phyloP scores from a whole-genome alignment of 192 early-diverging fungal genomes.

The Gaertneriomyces sp. region DNA sequence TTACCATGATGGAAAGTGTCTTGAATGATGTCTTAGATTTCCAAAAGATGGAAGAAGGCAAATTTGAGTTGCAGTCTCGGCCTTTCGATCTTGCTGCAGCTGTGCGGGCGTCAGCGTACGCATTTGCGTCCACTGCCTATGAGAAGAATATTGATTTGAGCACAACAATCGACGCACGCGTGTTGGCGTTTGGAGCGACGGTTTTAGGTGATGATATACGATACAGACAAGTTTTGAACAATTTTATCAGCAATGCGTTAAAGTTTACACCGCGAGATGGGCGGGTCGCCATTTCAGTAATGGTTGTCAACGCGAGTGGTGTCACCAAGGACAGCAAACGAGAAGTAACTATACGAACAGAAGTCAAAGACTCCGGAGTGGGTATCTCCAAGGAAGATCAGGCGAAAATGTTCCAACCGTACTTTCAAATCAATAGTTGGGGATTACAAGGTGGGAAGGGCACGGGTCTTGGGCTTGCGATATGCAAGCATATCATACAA shows the following conservation, averaged over 20 bases:
- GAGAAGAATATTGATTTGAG: slow-evolving; percentile 14
- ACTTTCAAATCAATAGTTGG: slow-evolving; percentile 20
- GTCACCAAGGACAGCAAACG: neutral
- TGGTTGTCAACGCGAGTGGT: neutral
- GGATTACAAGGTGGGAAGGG: slow-evolving; percentile 22
- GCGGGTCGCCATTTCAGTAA: slow-evolving; percentile 1
- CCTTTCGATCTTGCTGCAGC: slow-evolving; percentile 22
- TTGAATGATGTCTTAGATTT: slow-evolving; percentile 19
- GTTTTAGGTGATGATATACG: slow-evolving; percentile 15
- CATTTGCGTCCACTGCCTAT: slow-evolving; percentile 8
- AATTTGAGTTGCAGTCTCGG: slow-evolving; percentile 18
- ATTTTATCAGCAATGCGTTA: slow-evolving; percentile 13
- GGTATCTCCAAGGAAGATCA: slow-evolving; percentile 19
- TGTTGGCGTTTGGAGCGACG: slow-evolving; percentile 1
- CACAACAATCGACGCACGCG: slow-evolving; percentile 1
- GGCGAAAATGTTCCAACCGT: slow-evolving; percentile 21
- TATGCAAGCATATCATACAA: slow-evolving; percentile 27
- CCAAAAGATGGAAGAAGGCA: slow-evolving; percentile 27
- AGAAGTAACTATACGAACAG: slow-evolving; percentile 14
- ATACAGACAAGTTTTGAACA: slow-evolving; percentile 17
- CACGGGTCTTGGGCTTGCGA: slow-evolving; percentile 27
- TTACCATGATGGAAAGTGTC: slow-evolving; percentile 18
- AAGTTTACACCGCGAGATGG: slow-evolving; percentile 14
- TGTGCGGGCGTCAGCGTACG: slow-evolving; percentile 2
- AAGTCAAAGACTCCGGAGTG: slow-evolving; percentile 19